A percentile compares a stretch with the other conserved stretches of the same genome.
These are phyloP conservation scores for Rickenella mellea DNA, from an alignment of 768 basidiomycete species.

Conservation along the genomic window DNA sequence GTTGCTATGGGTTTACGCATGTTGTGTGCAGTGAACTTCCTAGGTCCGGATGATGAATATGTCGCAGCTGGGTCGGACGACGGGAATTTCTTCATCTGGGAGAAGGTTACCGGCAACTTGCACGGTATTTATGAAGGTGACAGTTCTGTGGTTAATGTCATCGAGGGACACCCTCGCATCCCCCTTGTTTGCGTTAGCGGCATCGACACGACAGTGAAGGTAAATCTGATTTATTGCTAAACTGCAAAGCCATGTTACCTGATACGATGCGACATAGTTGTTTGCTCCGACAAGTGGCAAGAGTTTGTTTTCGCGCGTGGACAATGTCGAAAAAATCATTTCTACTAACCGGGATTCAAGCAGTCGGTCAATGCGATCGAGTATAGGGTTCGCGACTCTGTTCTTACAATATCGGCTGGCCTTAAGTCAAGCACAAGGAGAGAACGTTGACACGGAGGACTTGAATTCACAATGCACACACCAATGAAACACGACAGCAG, in stretches of 20 bases:
- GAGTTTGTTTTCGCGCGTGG: slow-evolving; percentile 46
- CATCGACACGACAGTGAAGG: slow-evolving; percentile 81
- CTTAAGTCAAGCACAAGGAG: slow-evolving; percentile 9
- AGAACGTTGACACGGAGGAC: slow-evolving; percentile 14
- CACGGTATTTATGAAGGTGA: slow-evolving; percentile 83
- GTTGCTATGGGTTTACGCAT: background rate
- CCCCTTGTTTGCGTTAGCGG: slow-evolving; percentile 83
- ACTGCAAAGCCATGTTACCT: background rate
- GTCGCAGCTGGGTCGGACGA: slow-evolving; percentile 83
- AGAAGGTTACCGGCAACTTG: slow-evolving; percentile 52
- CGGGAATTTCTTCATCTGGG: slow-evolving; percentile 83
- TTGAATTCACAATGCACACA: slow-evolving; percentile 15
- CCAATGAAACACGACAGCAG: too few species aligned
- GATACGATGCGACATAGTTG: slow-evolving; percentile 30
- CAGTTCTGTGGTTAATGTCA: slow-evolving; percentile 70
- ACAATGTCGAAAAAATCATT: slow-evolving; percentile 45
- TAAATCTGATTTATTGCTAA: slow-evolving; percentile 18
- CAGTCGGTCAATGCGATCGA: slow-evolving; percentile 10
- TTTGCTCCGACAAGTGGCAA: slow-evolving; percentile 47
- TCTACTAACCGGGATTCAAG: slow-evolving; percentile 32
- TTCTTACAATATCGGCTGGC: slow-evolving; percentile 18
- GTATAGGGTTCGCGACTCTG: slow-evolving; percentile 19
- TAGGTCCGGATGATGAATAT: slow-evolving; percentile 70
- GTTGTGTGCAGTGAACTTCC: slow-evolving; percentile 57
- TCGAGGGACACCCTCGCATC: slow-evolving; percentile 72